Conservation (phyloP, 495 filamentous ascomycete genomes). For the Cercophora scortea region DNA sequence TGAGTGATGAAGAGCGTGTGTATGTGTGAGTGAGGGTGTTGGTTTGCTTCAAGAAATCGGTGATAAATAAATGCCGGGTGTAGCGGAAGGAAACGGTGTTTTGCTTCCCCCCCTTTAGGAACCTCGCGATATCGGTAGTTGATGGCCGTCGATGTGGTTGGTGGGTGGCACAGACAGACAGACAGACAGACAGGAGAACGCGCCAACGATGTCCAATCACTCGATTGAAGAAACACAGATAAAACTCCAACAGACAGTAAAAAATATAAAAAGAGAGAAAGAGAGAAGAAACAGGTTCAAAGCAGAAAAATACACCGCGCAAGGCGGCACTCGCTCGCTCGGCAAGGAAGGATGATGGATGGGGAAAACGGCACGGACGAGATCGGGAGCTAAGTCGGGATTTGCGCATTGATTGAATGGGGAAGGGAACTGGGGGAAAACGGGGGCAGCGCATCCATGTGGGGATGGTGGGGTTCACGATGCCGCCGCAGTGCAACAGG, state of each 20-base stretch:
- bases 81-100: background rate
- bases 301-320: background rate
- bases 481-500: too few relatives aligned
- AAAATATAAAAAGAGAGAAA: background rate
- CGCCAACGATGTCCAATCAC: background rate
- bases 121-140: background rate
- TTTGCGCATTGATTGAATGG: background rate
- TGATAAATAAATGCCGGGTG: too few relatives aligned
- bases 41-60: too few relatives aligned
- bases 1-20: background rate
- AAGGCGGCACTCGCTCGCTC: background rate
- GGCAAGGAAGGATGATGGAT: too few relatives aligned
- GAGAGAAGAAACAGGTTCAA: background rate
- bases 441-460: background rate
- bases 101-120: background rate
- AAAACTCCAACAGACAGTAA: background rate
- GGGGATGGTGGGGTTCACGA: too few relatives aligned
- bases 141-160: background rate
- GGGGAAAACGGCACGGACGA: background rate
- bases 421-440: background rate
- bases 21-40: background rate
- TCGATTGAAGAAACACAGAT: background rate
- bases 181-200: too few relatives aligned
- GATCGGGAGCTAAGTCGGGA: background rate
- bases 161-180: too few relatives aligned